phyloP scores from a whole-genome alignment of 2,329 filamentous ascomycete species.

The Blumeriella jaapii region DNA sequence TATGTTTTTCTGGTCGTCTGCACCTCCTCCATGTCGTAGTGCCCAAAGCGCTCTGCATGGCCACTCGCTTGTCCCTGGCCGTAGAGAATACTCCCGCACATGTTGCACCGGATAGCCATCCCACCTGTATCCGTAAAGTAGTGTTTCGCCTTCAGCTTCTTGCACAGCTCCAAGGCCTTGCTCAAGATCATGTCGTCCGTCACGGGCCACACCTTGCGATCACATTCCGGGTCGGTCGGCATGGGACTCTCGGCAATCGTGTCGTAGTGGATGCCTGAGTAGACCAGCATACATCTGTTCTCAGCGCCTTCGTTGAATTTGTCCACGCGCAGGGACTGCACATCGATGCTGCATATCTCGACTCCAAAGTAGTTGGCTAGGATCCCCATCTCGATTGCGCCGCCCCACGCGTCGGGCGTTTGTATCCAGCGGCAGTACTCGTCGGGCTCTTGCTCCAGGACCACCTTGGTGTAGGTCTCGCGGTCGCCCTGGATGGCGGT shows the following conservation, averaged over 20 bases:
- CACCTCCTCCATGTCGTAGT: constrained; percentile 45
- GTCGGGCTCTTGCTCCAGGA: constrained; percentile 59
- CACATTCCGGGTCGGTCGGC: constrained; percentile 57
- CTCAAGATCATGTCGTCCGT: constrained; percentile 56
- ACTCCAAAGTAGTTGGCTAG: constrained; percentile 75
- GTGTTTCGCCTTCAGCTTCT: constrained; percentile 55
- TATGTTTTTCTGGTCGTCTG: not conserved
- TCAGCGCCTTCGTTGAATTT: constrained; percentile 64
- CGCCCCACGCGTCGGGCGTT: constrained; percentile 75
- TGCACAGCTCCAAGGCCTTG: constrained; percentile 52
- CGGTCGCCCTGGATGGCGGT: constrained; percentile 65
- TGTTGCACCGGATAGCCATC: constrained; percentile 68
- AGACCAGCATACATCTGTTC: constrained; percentile 67
- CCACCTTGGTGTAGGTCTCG: constrained; percentile 60
- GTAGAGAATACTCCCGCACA: constrained; percentile 56
- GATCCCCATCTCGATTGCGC: constrained; percentile 80
- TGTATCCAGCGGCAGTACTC: constrained; percentile 76
- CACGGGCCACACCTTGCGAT: constrained; percentile 49
- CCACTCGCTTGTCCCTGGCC: constrained; percentile 51
- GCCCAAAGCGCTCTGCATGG: constrained; percentile 51
- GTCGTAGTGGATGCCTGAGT: constrained; percentile 91
- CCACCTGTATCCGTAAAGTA: constrained; percentile 85
- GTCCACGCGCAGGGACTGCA: constrained; percentile 55
- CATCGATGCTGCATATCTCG: constrained; percentile 77
- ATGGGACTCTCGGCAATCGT: constrained; percentile 65